Conservation (phyloP, 192 early-diverging fungal genomes). For the Pecoramyces ruminantium region DNA sequence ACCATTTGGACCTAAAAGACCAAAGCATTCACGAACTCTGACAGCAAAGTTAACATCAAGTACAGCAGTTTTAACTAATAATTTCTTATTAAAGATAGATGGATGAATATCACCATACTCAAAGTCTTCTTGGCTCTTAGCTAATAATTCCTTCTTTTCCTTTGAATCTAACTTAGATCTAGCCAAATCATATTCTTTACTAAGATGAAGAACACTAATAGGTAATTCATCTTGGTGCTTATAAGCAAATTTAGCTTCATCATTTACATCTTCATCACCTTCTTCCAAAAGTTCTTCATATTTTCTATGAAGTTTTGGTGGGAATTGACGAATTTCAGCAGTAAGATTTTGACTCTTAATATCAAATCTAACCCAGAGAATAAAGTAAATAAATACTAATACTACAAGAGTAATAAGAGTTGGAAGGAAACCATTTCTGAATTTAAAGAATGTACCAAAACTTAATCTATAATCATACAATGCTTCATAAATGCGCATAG, state of each 20-base stretch:
- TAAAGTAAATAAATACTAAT: neutral
- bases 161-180: neutral
- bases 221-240: neutral
- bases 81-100: neutral
- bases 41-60: neutral
- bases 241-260: neutral
- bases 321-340: neutral
- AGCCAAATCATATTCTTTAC: neutral
- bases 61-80: neutral
- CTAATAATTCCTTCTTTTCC: neutral
- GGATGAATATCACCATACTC: neutral
- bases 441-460: neutral
- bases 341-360: neutral
- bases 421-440: neutral
- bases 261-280: neutral
- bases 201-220: neutral
- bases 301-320: neutral
- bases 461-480: neutral
- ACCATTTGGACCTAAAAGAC: slow-evolving; percentile 8
- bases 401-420: neutral
- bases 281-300: neutral
- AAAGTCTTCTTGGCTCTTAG: neutral
- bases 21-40: slow-evolving; percentile 1
- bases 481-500: neutral
- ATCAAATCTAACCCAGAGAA: neutral